Evolutionary conservation across 345 rosid genomes (phyloP).

Genomic region (Alliaria petiolata): DNA sequence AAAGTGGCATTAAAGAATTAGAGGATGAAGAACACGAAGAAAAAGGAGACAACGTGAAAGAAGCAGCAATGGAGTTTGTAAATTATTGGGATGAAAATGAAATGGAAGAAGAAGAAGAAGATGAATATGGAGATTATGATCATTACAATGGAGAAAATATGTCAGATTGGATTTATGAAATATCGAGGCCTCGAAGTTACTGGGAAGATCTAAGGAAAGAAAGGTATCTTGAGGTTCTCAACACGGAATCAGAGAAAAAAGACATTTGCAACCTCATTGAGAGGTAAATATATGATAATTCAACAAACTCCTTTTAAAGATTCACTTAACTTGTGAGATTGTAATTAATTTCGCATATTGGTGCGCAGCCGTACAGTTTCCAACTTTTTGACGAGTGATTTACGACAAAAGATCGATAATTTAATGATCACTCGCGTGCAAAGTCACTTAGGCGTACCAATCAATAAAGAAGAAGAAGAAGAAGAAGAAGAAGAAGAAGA

Average conservation of each 20-base stretch:
- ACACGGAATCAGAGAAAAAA: slow-evolving; percentile 40
- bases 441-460: slow-evolving; percentile 37
- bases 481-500: slow-evolving; percentile 27
- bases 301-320: not conserved
- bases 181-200: slow-evolving; percentile 78
- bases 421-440: slow-evolving; percentile 51
- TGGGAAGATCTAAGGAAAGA: slow-evolving; percentile 76
- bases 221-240: slow-evolving; percentile 72
- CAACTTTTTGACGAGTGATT: slow-evolving; percentile 56
- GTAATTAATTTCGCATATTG: not conserved
- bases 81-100: slow-evolving; percentile 46
- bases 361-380: slow-evolving; percentile 72
- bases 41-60: not conserved
- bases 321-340: not conserved
- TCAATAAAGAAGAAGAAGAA: slow-evolving; percentile 11
- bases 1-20: not conserved
- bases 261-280: slow-evolving; percentile 70
- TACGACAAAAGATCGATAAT: slow-evolving; percentile 65
- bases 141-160: slow-evolving; percentile 21
- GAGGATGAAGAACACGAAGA: not conserved
- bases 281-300: slow-evolving; percentile 42
- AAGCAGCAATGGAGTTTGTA: slow-evolving; percentile 14
- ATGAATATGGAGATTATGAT: slow-evolving; percentile 15
- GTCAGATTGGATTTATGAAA: slow-evolving; percentile 64
- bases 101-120: slow-evolving; percentile 31